Conservation (phyloP, 2,329 filamentous ascomycete genomes). For the Aspergillus glaucus region DNA sequence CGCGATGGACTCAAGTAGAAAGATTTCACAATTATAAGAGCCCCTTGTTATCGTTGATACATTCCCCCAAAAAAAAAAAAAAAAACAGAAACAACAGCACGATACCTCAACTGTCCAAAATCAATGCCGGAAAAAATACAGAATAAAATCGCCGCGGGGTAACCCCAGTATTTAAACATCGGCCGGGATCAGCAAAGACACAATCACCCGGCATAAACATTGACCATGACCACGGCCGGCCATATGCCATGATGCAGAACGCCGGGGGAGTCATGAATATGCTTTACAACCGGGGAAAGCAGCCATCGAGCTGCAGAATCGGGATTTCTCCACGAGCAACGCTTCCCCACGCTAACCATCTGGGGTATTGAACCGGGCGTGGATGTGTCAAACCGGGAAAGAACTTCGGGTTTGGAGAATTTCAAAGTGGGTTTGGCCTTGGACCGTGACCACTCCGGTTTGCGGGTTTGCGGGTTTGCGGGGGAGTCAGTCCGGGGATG, state of each 20-base stretch:
- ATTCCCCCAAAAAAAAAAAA: too few relatives aligned
- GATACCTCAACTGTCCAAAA: too few relatives aligned
- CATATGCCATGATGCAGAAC: background rate
- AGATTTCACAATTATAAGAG: too few relatives aligned
- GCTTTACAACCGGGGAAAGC: background rate
- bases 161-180: background rate
- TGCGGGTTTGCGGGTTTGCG: background rate
- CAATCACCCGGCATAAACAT: background rate
- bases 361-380: too few relatives aligned
- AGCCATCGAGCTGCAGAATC: background rate
- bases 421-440: background rate
- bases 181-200: background rate
- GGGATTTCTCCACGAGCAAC: background rate
- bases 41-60: too few relatives aligned
- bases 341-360: background rate
- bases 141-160: background rate
- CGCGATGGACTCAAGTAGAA: background rate
- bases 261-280: background rate
- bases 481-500: background rate
- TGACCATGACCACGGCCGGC: background rate
- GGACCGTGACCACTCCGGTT: background rate
- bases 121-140: background rate
- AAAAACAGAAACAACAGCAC: too few relatives aligned
- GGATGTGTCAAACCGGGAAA: too few relatives aligned
- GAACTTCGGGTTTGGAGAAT: background rate